These are phyloP conservation scores for Chrysosporium queenslandicum DNA, from an alignment of 2,329 filamentous ascomycete genomes.

Conservation along the genomic window DNA sequence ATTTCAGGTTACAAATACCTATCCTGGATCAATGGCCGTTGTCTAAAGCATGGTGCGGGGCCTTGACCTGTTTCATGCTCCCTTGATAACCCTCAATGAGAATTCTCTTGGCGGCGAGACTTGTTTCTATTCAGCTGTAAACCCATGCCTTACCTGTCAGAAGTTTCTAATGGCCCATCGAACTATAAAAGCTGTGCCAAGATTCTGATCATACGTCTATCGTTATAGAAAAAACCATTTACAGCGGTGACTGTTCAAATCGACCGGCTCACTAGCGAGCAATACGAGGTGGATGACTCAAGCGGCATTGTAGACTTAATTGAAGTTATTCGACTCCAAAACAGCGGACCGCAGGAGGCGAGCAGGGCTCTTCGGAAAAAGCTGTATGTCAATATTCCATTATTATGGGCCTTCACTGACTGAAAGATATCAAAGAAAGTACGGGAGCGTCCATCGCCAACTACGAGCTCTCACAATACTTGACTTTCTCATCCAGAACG, in stretches of 20 bases:
- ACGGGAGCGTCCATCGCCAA: conserved; percentile 88
- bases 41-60: not conserved
- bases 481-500: conserved; percentile 90
- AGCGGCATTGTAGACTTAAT: conserved; percentile 88
- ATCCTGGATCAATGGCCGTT: not conserved
- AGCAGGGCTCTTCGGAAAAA: conserved; percentile 92
- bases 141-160: not conserved
- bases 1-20: not conserved
- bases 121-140: not conserved
- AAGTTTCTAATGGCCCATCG: not conserved
- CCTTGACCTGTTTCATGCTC: not conserved
- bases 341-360: conserved; percentile 75
- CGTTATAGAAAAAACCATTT: conserved; percentile 64
- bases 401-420: conserved; percentile 2
- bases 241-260: conserved; percentile 88
- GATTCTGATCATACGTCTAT: not conserved
- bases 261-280: conserved; percentile 79
- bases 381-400: conserved; percentile 47
- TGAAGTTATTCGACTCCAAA: conserved; percentile 84
- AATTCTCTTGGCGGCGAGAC: not conserved
- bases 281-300: conserved; percentile 82
- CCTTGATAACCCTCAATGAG: not conserved
- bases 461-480: conserved; percentile 78
- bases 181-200: not conserved
- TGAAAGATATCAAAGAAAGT: conserved; percentile 52